Conservation (phyloP, 805 yeast genomes). For the Saccharomyces paradoxus region DNA sequence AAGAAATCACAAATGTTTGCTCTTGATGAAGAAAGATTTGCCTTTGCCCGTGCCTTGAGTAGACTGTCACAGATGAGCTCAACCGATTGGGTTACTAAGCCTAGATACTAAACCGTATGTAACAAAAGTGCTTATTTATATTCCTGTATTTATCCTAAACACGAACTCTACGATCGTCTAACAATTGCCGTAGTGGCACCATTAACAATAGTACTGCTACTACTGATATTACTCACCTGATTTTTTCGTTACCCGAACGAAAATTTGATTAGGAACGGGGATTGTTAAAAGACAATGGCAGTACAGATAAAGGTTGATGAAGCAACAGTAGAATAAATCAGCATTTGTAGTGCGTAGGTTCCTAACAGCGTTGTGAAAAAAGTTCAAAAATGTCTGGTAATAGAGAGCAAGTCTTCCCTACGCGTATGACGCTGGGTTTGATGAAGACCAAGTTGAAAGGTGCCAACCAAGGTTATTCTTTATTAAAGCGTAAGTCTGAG, state of each 20-base stretch:
- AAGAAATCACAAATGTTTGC: conserved; percentile 70
- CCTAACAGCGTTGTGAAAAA: background rate
- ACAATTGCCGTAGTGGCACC: background rate
- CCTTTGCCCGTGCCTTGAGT: conserved; percentile 90
- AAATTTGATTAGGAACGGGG: background rate
- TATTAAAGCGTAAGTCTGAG: conserved; percentile 90
- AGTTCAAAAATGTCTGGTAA: conserved; percentile 20
- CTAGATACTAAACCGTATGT: background rate
- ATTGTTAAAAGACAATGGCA: background rate
- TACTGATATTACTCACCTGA: background rate
- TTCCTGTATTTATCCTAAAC: background rate
- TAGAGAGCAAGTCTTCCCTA: conserved; percentile 94
- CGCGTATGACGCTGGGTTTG: conserved; percentile 91
- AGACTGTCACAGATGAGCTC: conserved; percentile 91
- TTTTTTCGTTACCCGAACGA: background rate
- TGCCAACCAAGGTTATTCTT: conserved; percentile 91
- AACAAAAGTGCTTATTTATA: background rate
- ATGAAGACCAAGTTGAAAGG: conserved; percentile 96
- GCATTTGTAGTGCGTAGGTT: background rate
- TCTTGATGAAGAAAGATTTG: conserved; percentile 91
- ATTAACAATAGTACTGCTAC: background rate
- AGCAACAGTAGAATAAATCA: background rate
- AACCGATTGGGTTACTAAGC: conserved; percentile 63
- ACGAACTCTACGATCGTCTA: background rate
- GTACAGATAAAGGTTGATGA: background rate